Conservation (phyloP, 169 alveolate genomes). For the Plasmodium cynomolgi region DNA sequence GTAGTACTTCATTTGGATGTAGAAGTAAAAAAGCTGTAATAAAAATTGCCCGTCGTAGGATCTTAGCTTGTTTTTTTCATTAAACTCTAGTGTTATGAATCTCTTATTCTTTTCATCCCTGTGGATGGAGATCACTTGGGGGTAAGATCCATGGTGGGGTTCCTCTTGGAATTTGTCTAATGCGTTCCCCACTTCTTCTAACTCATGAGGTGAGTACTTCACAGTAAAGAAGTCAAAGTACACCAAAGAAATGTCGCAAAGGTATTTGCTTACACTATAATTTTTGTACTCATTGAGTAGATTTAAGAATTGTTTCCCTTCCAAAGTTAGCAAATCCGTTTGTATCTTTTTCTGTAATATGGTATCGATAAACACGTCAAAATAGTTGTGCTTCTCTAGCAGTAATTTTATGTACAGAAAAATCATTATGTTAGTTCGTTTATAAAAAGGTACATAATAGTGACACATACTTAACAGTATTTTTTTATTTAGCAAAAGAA, state of each 20-base stretch:
- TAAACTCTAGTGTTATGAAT: not conserved
- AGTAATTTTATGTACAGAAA: slow-evolving; percentile 54
- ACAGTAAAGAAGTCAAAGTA: slow-evolving; percentile 21
- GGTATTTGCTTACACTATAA: slow-evolving; percentile 20
- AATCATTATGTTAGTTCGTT: slow-evolving; percentile 8
- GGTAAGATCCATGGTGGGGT: not conserved
- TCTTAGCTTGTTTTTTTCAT: slow-evolving; percentile 15
- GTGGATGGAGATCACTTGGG: not conserved
- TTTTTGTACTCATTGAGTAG: slow-evolving; percentile 15
- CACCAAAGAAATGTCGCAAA: slow-evolving; percentile 68
- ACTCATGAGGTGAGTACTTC: not conserved
- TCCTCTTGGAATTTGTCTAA: not conserved
- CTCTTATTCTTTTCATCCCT: not conserved
- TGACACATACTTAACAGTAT: slow-evolving; percentile 28
- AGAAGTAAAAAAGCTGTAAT: slow-evolving; percentile 45
- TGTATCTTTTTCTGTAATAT: slow-evolving; percentile 38
- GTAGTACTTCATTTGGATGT: slow-evolving; percentile 19
- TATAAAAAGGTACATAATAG: slow-evolving; percentile 54
- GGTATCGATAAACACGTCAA: slow-evolving; percentile 27
- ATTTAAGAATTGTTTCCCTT: not conserved
- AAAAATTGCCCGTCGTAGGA: slow-evolving; percentile 19
- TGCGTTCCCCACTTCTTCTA: not conserved
- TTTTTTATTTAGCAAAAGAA: slow-evolving; percentile 34
- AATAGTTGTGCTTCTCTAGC: slow-evolving; percentile 34
- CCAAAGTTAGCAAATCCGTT: slow-evolving; percentile 19